Conservation (phyloP, 2,329 filamentous ascomycete genomes). For the Alternaria ventricosa region DNA sequence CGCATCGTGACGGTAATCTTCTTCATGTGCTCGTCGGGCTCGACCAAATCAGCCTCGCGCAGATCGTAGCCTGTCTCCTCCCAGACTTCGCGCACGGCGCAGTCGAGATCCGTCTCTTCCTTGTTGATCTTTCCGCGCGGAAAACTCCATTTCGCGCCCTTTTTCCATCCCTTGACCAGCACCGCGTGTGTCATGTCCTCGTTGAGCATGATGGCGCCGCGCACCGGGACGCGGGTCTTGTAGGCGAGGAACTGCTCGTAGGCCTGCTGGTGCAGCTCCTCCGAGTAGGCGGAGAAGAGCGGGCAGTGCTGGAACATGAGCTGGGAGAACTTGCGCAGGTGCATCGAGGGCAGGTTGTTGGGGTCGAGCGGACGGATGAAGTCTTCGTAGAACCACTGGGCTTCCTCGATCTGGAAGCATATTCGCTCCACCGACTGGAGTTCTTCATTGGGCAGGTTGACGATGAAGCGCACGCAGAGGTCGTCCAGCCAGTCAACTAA, state of each 20-base stretch:
- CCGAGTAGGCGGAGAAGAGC: constrained; percentile 79
- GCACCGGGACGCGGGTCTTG: constrained; percentile 91
- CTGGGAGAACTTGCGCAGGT: constrained; percentile 82
- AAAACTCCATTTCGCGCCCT: constrained; percentile 94
- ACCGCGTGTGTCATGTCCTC: constrained; percentile 92
- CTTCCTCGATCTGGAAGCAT: constrained; percentile 98
- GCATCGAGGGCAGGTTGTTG: constrained; percentile 79
- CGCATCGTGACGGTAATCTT: constrained; percentile 88
- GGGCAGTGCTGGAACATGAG: constrained; percentile 95
- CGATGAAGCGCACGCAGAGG: constrained; percentile 95
- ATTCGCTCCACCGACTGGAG: constrained; percentile 89
- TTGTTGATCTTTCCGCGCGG: constrained; percentile 98
- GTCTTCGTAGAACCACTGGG: constrained; percentile 99
- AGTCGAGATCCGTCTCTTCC: constrained; percentile 91
- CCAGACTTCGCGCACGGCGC: constrained; percentile 91
- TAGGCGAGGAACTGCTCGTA: constrained; percentile 94
- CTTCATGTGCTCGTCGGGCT: constrained; percentile 72
- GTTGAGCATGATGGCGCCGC: constrained; percentile 92
- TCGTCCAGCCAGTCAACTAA: constrained; percentile 98
- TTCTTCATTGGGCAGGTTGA: constrained; percentile 93
- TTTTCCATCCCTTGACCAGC: constrained; percentile 98
- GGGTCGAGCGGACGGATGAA: constrained; percentile 93
- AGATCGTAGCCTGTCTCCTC: constrained; percentile 96
- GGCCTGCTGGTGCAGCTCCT: constrained; percentile 77
- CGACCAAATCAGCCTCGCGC: constrained; percentile 75